Percentiles rank a stretch among this genome's conserved stretches.
Evolutionary conservation across 164 flowering plant species (phyloP).

Genomic region (Houttuynia cordata): DNA sequence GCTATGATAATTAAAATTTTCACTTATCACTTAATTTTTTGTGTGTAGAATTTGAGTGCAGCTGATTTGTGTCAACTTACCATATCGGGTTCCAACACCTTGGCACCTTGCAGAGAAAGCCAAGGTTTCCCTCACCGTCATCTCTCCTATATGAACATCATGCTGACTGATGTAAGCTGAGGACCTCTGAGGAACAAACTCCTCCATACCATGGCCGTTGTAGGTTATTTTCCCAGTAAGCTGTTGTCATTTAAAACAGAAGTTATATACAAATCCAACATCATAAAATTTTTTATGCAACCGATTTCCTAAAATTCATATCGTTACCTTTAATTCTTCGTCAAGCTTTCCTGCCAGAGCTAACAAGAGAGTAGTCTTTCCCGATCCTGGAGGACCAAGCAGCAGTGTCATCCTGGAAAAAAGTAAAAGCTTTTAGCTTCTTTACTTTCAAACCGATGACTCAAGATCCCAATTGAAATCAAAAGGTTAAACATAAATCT

Average conservation of each 20-base stretch:
- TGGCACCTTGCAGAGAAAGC: slow-evolving; percentile 59
- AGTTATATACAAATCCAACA: not conserved
- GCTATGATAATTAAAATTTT: not conserved
- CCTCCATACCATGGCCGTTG: slow-evolving; percentile 57
- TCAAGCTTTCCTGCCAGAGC: slow-evolving; percentile 39
- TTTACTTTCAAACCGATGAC: not conserved
- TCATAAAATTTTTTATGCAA: not conserved
- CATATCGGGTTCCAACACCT: slow-evolving; percentile 45
- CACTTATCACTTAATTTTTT: not conserved
- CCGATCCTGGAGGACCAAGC: slow-evolving; percentile 28
- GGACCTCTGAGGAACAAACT: slow-evolving; percentile 59
- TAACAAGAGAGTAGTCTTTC: slow-evolving; percentile 22
- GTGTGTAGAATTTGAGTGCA: not conserved
- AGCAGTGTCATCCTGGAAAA: slow-evolving; percentile 27
- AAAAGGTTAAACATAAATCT: not conserved
- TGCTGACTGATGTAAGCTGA: slow-evolving; percentile 58
- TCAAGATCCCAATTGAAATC: not conserved
- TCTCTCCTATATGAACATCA: slow-evolving; percentile 50
- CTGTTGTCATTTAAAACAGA: slow-evolving; percentile 10
- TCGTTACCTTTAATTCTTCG: slow-evolving; percentile 29
- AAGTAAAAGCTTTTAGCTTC: not conserved
- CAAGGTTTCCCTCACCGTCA: slow-evolving; percentile 51
- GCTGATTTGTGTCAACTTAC: slow-evolving; percentile 14
- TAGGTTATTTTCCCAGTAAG: slow-evolving; percentile 44
- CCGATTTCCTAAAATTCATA: not conserved